Evolutionary conservation across 176 grass and related monocot species (phyloP), one percentile per base, ranked within the genome.

Genomic region (Phoenix roebelenii): DNA sequence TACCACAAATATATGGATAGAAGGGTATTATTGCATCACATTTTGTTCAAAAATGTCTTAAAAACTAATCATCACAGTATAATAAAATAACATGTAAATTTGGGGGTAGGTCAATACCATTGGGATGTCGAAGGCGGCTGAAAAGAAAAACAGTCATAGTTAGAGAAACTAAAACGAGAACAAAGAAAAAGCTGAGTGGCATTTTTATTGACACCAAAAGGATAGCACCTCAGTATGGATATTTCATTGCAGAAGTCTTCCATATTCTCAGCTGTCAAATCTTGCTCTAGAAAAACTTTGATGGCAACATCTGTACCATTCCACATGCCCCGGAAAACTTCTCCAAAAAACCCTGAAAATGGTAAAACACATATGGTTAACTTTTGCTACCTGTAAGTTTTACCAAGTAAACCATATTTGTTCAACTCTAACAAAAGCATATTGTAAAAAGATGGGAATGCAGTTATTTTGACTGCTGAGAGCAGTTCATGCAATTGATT

Each of bases 191-290:
- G 22, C 18, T 28, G 69, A 64, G 25, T 44, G 35, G 9, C 2
- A 14, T 44, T 49, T 51, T 48, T 50, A 25, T 16, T 22, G 39
- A 62, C 69, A 69, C 22, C 22, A 58, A 66, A 72, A 64, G 35
- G 14, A 69, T 55, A 76, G 65, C 73, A 98, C 93, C 87, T 88
- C 56, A 98, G 78, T 80, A 98, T 88, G 39, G 87, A 98, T 64
- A 98, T 90, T 80, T 98, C 87, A 23, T 98, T 92, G 78, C 93
- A 98, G 69, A 92, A 98, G 80, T 98, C 93, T 85, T 98, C 82
- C 87, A 98, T 91, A 73, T 98, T 98, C 67, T 98, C 93, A 18
- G 82, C 66, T n/a, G 93, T 98, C 54, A 98, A 73, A 88, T 98
- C 93, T 83, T 98, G 87, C 82, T 98, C 93, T 58, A 98, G 60